Conservation (phyloP, 371 early-diverging fungal species). For the Choanephora cucurbitarum region DNA sequence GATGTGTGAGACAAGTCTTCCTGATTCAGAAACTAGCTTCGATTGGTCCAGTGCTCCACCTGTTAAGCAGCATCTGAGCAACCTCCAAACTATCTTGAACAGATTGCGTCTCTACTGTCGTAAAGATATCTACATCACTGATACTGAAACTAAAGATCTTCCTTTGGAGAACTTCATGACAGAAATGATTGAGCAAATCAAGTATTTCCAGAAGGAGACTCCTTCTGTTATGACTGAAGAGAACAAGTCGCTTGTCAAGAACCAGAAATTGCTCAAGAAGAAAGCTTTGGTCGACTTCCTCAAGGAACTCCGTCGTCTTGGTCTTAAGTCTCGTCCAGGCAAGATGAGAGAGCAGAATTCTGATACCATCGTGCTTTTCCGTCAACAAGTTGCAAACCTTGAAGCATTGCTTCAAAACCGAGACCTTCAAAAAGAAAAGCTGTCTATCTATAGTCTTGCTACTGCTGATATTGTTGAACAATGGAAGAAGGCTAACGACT, state of each 20-base stretch:
- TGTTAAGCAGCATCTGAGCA: slow-evolving; percentile 39
- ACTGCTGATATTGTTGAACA: slow-evolving; percentile 40
- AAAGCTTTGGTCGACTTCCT: slow-evolving; percentile 88
- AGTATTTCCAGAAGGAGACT: slow-evolving; percentile 68
- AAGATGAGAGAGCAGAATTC: slow-evolving; percentile 42
- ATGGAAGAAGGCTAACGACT: slow-evolving; percentile 68
- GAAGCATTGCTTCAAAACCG: slow-evolving; percentile 28
- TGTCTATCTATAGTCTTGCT: slow-evolving; percentile 27
- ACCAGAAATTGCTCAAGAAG: slow-evolving; percentile 80
- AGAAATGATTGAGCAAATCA: slow-evolving; percentile 52
- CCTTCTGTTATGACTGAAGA: slow-evolving; percentile 65
- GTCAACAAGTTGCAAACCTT: slow-evolving; percentile 34
- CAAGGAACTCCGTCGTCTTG: slow-evolving; percentile 78
- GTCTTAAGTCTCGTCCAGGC: slow-evolving; percentile 71
- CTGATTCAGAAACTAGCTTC: slow-evolving; percentile 5
- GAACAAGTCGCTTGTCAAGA: slow-evolving; percentile 68
- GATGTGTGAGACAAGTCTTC: slow-evolving; percentile 25
- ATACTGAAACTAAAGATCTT: slow-evolving; percentile 22
- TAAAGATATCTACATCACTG: slow-evolving; percentile 32
- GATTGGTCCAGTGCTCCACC: slow-evolving; percentile 21
- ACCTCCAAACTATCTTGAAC: slow-evolving; percentile 37
- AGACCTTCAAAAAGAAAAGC: slow-evolving; percentile 29
- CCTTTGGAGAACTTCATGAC: slow-evolving; percentile 53
- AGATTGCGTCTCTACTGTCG: slow-evolving; percentile 38
- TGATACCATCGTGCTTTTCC: slow-evolving; percentile 39